Percentiles rank a stretch among this genome's conserved stretches.
phyloP scores from a whole-genome alignment of 1,284 basidiomycete species.

The Moesziomyces sp. region DNA sequence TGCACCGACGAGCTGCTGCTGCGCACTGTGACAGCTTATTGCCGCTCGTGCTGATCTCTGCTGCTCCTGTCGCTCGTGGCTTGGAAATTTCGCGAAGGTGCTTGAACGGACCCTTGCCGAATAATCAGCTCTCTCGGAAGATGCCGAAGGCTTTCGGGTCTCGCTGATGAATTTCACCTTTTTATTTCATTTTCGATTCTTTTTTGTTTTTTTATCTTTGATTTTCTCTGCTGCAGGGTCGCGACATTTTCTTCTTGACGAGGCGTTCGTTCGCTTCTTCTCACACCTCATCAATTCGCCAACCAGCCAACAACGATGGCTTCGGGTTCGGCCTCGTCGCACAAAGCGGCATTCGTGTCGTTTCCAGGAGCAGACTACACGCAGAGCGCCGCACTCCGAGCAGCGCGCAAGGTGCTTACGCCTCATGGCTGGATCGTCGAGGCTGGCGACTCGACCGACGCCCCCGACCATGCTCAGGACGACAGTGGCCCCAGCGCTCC shows the following conservation, averaged over 20 bases:
- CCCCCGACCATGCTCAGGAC: conserved; percentile 2
- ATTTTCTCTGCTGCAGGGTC: conserved; percentile 1
- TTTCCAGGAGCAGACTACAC: conserved; percentile 65
- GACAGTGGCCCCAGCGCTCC: conserved; percentile 11
- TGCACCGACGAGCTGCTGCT: not conserved
- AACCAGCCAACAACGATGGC: not conserved
- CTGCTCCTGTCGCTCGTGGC: no score
- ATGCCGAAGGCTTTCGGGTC: conserved; percentile 9
- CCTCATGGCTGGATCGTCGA: conserved; percentile 47
- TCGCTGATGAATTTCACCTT: not conserved
- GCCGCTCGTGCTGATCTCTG: not conserved
- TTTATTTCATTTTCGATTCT: not conserved
- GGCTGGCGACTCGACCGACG: conserved; percentile 12
- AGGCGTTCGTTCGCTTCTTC: not conserved
- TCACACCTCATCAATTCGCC: no score
- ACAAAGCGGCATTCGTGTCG: conserved; percentile 39
- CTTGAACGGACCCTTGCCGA: not conserved
- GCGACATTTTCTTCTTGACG: not conserved
- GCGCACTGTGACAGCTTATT: conserved; percentile 8
- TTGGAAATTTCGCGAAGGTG: conserved; percentile 27
- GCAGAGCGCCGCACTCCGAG: conserved; percentile 49
- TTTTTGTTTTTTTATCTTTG: conserved; percentile 5
- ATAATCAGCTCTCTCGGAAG: not conserved
- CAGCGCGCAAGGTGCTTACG: conserved; percentile 37
- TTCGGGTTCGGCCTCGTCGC: not conserved